Evolutionary conservation across 176 grass and related monocot genomes (phyloP).

Genomic region (Puya raimondii): DNA sequence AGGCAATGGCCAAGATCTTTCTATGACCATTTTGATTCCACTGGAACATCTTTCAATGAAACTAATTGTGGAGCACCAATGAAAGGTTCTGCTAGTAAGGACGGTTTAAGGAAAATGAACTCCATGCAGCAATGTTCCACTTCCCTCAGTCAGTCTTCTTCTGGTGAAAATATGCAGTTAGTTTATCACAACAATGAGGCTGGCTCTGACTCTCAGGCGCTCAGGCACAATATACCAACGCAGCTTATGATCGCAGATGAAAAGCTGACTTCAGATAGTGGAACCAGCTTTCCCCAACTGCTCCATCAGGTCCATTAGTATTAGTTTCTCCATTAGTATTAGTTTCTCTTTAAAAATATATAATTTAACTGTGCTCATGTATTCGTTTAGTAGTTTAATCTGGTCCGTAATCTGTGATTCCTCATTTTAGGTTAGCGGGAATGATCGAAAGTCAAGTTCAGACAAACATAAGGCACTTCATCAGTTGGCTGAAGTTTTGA

Average conservation of each 20-base stretch:
- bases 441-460: slow-evolving; percentile 21
- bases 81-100: slow-evolving; percentile 19
- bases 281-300: slow-evolving; percentile 30
- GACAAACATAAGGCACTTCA: slow-evolving; percentile 29
- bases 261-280: slow-evolving; percentile 25
- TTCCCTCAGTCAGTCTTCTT: neutral
- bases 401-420: neutral
- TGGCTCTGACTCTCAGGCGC: neutral
- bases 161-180: slow-evolving; percentile 20
- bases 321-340: slow-evolving; percentile 22
- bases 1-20: slow-evolving; percentile 27
- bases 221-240: slow-evolving; percentile 20
- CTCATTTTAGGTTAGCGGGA: slow-evolving; percentile 27
- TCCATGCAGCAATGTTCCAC: slow-evolving; percentile 22
- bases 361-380: neutral
- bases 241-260: neutral
- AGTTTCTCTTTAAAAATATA: neutral
- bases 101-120: slow-evolving; percentile 33
- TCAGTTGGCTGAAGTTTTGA: slow-evolving; percentile 32
- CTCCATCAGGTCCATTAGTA: slow-evolving; percentile 41
- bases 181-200: slow-evolving; percentile 3
- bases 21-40: slow-evolving; percentile 45
- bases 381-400: neutral
- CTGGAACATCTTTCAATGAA: slow-evolving; percentile 34
- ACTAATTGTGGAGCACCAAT: slow-evolving; percentile 11